phyloP scores from a whole-genome alignment of 2,329 filamentous ascomycete species.

The Alternaria gansuensis region DNA sequence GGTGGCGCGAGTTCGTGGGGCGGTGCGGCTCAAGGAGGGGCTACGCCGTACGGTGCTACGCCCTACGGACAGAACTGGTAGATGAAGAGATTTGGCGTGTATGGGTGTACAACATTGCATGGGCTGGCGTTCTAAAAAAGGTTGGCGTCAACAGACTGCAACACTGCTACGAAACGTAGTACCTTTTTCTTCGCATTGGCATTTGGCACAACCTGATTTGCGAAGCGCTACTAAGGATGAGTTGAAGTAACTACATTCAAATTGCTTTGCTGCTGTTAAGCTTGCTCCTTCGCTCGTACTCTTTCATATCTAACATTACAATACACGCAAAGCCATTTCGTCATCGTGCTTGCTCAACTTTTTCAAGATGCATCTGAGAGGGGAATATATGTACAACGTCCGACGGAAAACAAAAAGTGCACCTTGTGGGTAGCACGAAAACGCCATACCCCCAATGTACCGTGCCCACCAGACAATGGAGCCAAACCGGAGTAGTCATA shows the following conservation, averaged over 20 bases:
- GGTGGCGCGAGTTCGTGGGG: slow-evolving; percentile 71
- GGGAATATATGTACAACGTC: slow-evolving; percentile 41
- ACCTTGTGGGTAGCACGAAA: slow-evolving; percentile 17
- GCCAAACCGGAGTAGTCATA: slow-evolving; percentile 33
- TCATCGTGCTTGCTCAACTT: slow-evolving; percentile 18
- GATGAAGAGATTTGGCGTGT: neutral
- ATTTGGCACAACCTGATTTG: neutral
- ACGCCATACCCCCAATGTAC: slow-evolving; percentile 34
- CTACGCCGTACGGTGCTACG: slow-evolving; percentile 68
- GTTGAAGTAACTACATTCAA: slow-evolving; percentile 16
- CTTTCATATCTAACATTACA: slow-evolving; percentile 36
- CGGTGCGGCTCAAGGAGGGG: slow-evolving; percentile 52
- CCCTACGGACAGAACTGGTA: slow-evolving; percentile 62
- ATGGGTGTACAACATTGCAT: slow-evolving; percentile 39
- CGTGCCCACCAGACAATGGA: slow-evolving; percentile 25
- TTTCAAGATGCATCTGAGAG: slow-evolving; percentile 39
- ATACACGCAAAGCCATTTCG: slow-evolving; percentile 25
- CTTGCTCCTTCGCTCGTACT: slow-evolving; percentile 14
- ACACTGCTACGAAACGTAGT: neutral
- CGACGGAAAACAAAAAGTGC: slow-evolving; percentile 24
- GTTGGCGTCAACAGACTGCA: slow-evolving; percentile 17
- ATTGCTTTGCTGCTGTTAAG: slow-evolving; percentile 12
- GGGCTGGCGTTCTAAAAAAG: slow-evolving; percentile 36
- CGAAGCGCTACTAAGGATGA: slow-evolving; percentile 1
- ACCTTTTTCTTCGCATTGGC: neutral